Conservation (phyloP, 768 basidiomycete species). For the Tylopilus subfusipes region DNA sequence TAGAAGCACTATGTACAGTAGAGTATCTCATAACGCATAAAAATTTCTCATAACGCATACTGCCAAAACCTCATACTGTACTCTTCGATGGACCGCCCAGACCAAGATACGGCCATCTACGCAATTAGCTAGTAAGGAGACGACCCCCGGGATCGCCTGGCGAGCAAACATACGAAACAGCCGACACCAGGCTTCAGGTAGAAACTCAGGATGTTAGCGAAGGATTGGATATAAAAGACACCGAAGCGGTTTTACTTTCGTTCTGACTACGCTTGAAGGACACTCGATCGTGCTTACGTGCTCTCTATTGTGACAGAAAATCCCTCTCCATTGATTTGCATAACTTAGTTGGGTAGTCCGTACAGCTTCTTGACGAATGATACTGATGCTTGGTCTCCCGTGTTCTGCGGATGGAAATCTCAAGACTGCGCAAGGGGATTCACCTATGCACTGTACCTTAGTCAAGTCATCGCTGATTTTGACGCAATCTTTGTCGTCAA, state of each 20-base stretch:
- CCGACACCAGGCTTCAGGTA: constrained; percentile 34
- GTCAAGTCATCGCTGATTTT: constrained; percentile 92
- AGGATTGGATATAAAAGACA: constrained; percentile 46
- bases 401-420: constrained; percentile 47
- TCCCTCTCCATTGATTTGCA: background rate
- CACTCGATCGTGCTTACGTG: background rate
- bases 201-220: constrained; percentile 29
- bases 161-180: constrained; percentile 55
- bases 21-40: no score
- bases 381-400: constrained; percentile 60
- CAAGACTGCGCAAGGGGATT: background rate
- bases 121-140: no score
- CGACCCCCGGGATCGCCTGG: constrained; percentile 49
- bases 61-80: no score
- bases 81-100: no score
- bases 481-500: constrained; percentile 73
- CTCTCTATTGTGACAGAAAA: background rate
- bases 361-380: constrained; percentile 47
- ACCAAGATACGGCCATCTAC: no score
- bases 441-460: constrained; percentile 47
- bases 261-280: background rate
- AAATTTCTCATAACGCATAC: no score
- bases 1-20: no score
- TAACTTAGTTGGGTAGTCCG: background rate
- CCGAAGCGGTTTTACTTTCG: constrained; percentile 41